Percentiles rank a stretch among this genome's conserved stretches.
These are phyloP conservation scores for Calycina herbarum DNA, from an alignment of 2,329 filamentous ascomycete species.

Conservation along the genomic window DNA sequence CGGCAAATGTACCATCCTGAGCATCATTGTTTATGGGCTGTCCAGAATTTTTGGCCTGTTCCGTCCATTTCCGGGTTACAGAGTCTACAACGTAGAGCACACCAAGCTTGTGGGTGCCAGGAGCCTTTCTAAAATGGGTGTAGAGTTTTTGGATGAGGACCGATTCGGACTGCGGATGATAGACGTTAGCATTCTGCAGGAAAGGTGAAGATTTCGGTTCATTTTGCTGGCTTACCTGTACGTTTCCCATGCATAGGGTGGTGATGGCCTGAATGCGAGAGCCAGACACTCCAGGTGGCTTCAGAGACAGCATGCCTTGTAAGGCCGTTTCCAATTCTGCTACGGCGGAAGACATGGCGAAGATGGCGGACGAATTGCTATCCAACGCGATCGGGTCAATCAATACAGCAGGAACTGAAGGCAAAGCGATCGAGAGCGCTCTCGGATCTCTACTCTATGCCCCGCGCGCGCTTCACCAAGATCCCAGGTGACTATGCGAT, in stretches of 20 bases:
- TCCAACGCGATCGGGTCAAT: conserved; percentile 15
- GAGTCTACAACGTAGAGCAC: conserved; percentile 99
- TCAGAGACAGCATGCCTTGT: conserved; percentile 87
- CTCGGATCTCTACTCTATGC: conserved; percentile 28
- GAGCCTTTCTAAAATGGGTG: conserved; percentile 94
- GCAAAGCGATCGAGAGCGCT: conserved; percentile 9
- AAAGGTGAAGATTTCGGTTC: background rate
- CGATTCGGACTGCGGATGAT: conserved; percentile 74
- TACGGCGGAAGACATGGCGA: conserved; percentile 75
- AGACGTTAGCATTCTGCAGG: background rate
- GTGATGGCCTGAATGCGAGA: conserved; percentile 89
- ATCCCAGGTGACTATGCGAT: conserved; percentile 30
- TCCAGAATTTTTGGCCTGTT: conserved; percentile 83
- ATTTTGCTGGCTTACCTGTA: conserved; percentile 68
- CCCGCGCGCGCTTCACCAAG: conserved; percentile 22
- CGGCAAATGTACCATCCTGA: conserved; percentile 88
- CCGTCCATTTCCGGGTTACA: conserved; percentile 98
- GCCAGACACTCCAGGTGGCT: conserved; percentile 90
- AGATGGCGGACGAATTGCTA: conserved; percentile 17
- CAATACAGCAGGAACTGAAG: conserved; percentile 1
- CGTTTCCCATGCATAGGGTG: conserved; percentile 80
- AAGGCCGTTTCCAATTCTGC: conserved; percentile 87
- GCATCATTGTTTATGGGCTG: conserved; percentile 80
- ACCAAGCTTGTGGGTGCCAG: conserved; percentile 93
- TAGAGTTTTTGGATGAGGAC: conserved; percentile 94